Evolutionary conservation across 192 early-diverging fungal genomes (phyloP), one percentile per base, ranked within the genome.

Genomic region (Linnemannia zychae): DNA sequence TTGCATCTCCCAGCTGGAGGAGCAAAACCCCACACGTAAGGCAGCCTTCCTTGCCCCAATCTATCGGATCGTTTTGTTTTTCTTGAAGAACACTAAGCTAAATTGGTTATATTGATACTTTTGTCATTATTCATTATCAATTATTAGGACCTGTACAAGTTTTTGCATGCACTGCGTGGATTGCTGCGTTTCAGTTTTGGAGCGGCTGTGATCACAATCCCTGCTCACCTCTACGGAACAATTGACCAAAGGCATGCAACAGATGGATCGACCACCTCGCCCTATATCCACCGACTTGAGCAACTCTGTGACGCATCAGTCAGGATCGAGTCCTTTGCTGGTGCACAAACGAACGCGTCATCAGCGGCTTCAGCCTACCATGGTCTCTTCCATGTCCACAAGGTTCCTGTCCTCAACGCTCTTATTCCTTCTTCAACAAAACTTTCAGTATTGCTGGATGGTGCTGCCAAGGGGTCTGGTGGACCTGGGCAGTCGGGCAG

Each of bases 311-410:
- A 99, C 82, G 95, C 94, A 0, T 97, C 97, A 0, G 87, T 99
- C 36, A 94, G 95, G 82, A 91, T 99, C 20, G 96, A 98, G 87
- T 98, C 97, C 7, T 99, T 99, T 93, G 95, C 96, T 60, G 96
- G 96, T 17, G 88, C 89, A 57, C 88, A 90, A 15, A 90, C 88
- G 15, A 86, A 92, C 47, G 82, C 88, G 4, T 80, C 92, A 0
- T 94, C 94, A 47, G 91, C 82, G 4, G 82, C 93, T 2, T 84
- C 93, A 37, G 93, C 94, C 6, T 99, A 97, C 77, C 96, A 97
- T 82, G 98, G 98, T 0, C 92, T 98, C 52, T 89, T 98, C 80
- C 95, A 97, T 82, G 94, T 96, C 7, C 93, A 94, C 82, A 96
- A 97, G 87, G 82, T 97, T 17, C 94, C 96, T 4, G 90, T 92